A percentile compares a stretch with the other conserved stretches of the same genome.
Conservation (phyloP, 495 filamentous ascomycete species). For the Penicillium lagena region DNA sequence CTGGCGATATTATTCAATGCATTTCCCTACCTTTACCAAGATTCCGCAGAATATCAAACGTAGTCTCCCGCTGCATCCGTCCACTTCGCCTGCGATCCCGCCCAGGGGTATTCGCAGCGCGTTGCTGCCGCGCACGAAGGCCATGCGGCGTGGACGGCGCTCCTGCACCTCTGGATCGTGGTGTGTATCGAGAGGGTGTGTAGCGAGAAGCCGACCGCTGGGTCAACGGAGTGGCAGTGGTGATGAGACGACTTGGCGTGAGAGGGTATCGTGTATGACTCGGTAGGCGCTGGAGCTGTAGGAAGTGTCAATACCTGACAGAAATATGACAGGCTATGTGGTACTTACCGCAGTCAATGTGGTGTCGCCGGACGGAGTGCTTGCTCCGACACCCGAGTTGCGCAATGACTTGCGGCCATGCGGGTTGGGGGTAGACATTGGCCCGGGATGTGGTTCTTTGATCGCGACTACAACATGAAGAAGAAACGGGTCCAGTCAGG, state of each 20-base stretch:
- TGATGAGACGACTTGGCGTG: slow-evolving; percentile 34
- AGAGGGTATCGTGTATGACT: slow-evolving; percentile 27
- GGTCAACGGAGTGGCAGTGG: slow-evolving; percentile 23
- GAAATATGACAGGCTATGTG: background rate
- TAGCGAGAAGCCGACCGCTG: slow-evolving; percentile 31
- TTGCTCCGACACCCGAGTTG: slow-evolving; percentile 13
- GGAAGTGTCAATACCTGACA: background rate
- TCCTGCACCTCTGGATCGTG: slow-evolving; percentile 23
- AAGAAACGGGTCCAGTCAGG: slow-evolving; percentile 1
- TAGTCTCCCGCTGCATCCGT: slow-evolving; percentile 66
- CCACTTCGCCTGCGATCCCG: slow-evolving; percentile 60
- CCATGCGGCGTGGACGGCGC: slow-evolving; percentile 66
- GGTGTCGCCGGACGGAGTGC: slow-evolving; percentile 26
- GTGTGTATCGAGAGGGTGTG: slow-evolving; percentile 29
- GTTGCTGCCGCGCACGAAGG: slow-evolving; percentile 63
- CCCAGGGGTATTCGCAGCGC: slow-evolving; percentile 70
- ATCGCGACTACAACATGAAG: background rate
- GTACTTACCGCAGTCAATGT: slow-evolving; percentile 26
- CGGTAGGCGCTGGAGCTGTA: slow-evolving; percentile 33
- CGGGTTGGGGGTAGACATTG: slow-evolving; percentile 35
- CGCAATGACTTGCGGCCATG: slow-evolving; percentile 27
- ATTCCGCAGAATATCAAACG: slow-evolving; percentile 61
- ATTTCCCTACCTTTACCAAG: slow-evolving; percentile 49
- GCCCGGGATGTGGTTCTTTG: background rate
- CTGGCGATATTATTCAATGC: background rate